Evolutionary conservation across 306 rosid genomes (phyloP).

Genomic region (Dalbergia cochinchinensis): DNA sequence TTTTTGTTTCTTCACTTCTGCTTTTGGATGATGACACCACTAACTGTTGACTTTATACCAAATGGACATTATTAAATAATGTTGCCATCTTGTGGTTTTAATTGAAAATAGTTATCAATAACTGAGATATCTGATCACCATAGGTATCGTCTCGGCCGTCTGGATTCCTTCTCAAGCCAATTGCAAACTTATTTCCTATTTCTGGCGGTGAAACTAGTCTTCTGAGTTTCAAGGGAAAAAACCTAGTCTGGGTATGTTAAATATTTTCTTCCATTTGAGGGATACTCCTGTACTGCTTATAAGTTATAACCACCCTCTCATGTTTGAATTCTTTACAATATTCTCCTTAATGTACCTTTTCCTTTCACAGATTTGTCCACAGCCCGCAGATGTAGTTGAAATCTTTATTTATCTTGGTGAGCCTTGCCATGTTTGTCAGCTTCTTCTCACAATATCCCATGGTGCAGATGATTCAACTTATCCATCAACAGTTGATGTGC

Average conservation of each 20-base stretch:
- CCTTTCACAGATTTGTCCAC: constrained; percentile 84
- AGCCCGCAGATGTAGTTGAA: constrained; percentile 90
- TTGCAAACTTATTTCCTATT: constrained; percentile 75
- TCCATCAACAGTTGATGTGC: constrained; percentile 94
- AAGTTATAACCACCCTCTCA: constrained; percentile 39
- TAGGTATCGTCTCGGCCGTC: constrained; percentile 91
- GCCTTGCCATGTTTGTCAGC: constrained; percentile 99
- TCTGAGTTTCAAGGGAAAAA: constrained; percentile 90
- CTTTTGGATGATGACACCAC: constrained; percentile 24
- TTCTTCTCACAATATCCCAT: constrained; percentile 99
- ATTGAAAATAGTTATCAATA: constrained; percentile 31
- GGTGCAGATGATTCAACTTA: constrained; percentile 97
- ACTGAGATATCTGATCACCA: constrained; percentile 47
- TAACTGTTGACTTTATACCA: constrained; percentile 27
- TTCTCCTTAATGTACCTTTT: constrained; percentile 21
- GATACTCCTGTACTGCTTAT: constrained; percentile 36
- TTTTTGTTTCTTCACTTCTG: constrained; percentile 8
- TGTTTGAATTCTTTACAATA: constrained; percentile 29
- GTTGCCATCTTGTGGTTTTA: constrained; percentile 22
- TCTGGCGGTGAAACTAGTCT: constrained; percentile 83
- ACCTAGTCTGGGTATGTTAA: constrained; percentile 77
- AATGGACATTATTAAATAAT: neutral
- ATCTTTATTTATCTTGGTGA: constrained; percentile 92
- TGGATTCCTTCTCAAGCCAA: constrained; percentile 90
- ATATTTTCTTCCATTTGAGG: constrained; percentile 29